Conservation (phyloP, 148 eudicot species). For the Camellia lanceoleosa region DNA sequence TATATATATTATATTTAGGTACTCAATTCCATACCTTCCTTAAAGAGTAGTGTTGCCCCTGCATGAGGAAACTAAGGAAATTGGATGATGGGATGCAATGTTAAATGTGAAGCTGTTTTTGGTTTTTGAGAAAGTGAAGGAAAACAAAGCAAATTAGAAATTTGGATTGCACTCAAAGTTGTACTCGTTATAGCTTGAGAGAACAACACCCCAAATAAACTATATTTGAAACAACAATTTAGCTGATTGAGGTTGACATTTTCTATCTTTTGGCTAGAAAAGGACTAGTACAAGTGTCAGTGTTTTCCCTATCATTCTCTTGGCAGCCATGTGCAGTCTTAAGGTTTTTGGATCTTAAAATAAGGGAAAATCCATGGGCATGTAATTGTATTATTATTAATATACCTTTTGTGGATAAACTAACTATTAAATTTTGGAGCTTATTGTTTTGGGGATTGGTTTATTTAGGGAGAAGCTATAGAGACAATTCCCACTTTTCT, state of each 20-base stretch:
- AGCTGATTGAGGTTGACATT: neutral
- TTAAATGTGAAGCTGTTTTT: constrained; percentile 4
- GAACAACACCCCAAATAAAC: neutral
- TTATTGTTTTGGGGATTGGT: constrained; percentile 4
- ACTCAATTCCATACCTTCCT: no score
- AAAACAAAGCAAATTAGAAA: neutral
- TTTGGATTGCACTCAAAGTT: neutral
- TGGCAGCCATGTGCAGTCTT: neutral
- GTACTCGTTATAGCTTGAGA: neutral
- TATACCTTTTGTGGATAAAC: neutral
- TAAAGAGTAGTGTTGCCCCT: no score
- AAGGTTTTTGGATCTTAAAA: neutral
- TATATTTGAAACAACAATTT: neutral
- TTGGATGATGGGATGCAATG: neutral
- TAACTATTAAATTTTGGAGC: neutral
- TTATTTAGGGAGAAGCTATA: constrained; percentile 73
- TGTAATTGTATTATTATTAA: neutral
- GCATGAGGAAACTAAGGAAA: neutral
- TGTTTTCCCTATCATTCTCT: neutral
- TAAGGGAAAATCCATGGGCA: neutral
- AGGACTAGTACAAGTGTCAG: neutral
- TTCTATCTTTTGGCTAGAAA: neutral
- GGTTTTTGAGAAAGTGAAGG: neutral
- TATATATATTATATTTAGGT: no score
- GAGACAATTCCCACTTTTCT: constrained; percentile 83